Evolutionary conservation across 2,329 filamentous ascomycete species (phyloP).

Genomic region (Penicillium sp.): DNA sequence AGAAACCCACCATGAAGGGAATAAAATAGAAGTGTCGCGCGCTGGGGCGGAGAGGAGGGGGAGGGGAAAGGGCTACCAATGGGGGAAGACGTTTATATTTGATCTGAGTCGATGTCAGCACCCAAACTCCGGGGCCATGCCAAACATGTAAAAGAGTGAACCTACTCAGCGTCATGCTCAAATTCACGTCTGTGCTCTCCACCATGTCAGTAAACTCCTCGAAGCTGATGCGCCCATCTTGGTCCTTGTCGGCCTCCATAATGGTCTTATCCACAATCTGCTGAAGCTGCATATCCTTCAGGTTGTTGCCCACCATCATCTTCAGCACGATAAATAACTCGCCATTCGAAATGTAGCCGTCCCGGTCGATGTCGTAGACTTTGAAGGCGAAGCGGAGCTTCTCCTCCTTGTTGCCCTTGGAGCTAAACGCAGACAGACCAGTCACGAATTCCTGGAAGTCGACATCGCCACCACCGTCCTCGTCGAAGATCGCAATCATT

Average conservation of each 20-base stretch:
- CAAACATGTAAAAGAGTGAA: slow-evolving; percentile 7
- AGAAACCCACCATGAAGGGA: background rate
- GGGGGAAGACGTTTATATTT: slow-evolving; percentile 12
- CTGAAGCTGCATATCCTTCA: slow-evolving; percentile 98
- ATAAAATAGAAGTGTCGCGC: background rate
- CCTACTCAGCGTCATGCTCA: slow-evolving; percentile 66
- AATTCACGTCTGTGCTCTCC: slow-evolving; percentile 76
- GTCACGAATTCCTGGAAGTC: slow-evolving; percentile 99
- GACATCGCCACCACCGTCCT: slow-evolving; percentile 95
- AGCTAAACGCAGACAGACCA: slow-evolving; percentile 90
- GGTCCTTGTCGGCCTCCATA: slow-evolving; percentile 96
- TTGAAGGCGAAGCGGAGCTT: slow-evolving; percentile 98
- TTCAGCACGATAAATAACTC: slow-evolving; percentile 99
- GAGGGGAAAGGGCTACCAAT: background rate
- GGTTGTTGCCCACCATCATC: slow-evolving; percentile 99
- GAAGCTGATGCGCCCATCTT: slow-evolving; percentile 97
- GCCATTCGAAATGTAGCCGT: slow-evolving; percentile 97
- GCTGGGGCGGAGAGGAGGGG: background rate
- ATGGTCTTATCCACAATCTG: slow-evolving; percentile 99
- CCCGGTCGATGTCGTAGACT: slow-evolving; percentile 98
- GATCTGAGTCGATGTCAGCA: slow-evolving; percentile 16
- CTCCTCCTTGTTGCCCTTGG: slow-evolving; percentile 98
- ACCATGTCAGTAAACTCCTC: slow-evolving; percentile 99
- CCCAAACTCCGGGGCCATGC: slow-evolving; percentile 3
- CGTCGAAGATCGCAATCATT: slow-evolving; percentile 99